Percentiles rank a stretch among this genome's conserved stretches.
Conservation (phyloP, 495 filamentous ascomycete genomes). For the Bacidia rubella region DNA sequence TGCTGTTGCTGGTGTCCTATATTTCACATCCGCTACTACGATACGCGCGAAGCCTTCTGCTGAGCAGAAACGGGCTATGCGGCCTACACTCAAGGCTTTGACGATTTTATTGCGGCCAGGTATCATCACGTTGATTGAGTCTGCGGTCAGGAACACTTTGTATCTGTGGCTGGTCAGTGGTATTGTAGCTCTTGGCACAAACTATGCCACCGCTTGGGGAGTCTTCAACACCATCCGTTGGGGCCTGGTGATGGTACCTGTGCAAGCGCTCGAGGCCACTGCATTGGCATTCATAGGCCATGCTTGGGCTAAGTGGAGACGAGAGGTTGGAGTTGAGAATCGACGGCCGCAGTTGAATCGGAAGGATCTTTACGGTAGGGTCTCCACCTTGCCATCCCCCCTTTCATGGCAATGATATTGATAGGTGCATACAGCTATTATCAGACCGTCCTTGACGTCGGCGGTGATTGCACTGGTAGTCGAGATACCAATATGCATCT, state of each 20-base stretch:
- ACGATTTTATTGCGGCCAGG: conserved; percentile 40
- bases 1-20: conserved; percentile 42
- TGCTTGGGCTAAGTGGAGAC: conserved; percentile 45
- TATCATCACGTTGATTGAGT: conserved; percentile 46
- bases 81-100: conserved; percentile 32
- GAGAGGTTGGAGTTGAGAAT: not conserved
- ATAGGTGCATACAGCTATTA: conserved; percentile 25
- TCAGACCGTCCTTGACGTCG: conserved; percentile 41
- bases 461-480: conserved; percentile 35
- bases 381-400: not conserved
- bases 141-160: conserved; percentile 50
- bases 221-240: conserved; percentile 69
- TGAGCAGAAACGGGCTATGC: conserved; percentile 11
- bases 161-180: conserved; percentile 61
- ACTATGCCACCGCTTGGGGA: conserved; percentile 63
- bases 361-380: not conserved
- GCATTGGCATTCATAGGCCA: conserved; percentile 55
- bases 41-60: conserved; percentile 6
- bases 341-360: not conserved
- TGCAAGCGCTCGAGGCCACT: conserved; percentile 52
- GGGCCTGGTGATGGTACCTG: conserved; percentile 66
- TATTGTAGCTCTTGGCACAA: conserved; percentile 46
- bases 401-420: not conserved
- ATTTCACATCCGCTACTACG: conserved; percentile 39
- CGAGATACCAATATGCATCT: conserved; percentile 50